Evolutionary conservation across 1,284 basidiomycete genomes (phyloP), one percentile per base, ranked within the genome.

Genomic region (Leccinum fallax): DNA sequence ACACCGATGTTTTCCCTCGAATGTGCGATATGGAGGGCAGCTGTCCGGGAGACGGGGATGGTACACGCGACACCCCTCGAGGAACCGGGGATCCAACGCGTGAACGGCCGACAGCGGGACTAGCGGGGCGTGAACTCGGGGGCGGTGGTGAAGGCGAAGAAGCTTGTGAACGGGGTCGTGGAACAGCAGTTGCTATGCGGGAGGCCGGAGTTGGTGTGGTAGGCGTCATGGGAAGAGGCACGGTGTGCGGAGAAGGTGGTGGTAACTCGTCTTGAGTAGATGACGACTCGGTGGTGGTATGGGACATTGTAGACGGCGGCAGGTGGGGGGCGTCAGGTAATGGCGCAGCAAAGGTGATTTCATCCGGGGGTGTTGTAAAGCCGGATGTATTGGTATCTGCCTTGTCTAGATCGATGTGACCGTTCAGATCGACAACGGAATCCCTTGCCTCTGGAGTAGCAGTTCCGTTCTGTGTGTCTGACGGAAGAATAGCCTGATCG

Each of bases 201-300:
- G 61, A 53, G 8, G 58, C 51, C n/a, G 69, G 54, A 5, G 13
- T 57, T 7, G 70, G 49, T 4, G 61, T 58, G 6, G 61, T 65
- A 13, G 72, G 74, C 6, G 69, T 72, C 38, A 61, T 32, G 10
- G 74, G 70, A 9, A 71, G 70, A 4, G 74, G 65, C 4, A 70
- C 15, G 24, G 54, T 53, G 6, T 49, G 60, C 3, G 73, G 69
- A 8, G 73, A 63, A 24, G 64, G 40, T 7, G 65, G 53, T 1
- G 51, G 52, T 8, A 49, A 10, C 8, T 63, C 54, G 10, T 75
- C 55, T 55, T 62, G 55, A 19, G 32, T 16, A 10, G 38, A 30
- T 26, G 55, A 51, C 0, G 53, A 8, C 30, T 72, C 64, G 3
- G 53, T n/a, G 53, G 57, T 3, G 16, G 49, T 19, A 1, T 54